These are phyloP conservation scores for Mesotaenium endlicherianum DNA, from an alignment of 139 green algal genomes.

Conservation along the genomic window DNA sequence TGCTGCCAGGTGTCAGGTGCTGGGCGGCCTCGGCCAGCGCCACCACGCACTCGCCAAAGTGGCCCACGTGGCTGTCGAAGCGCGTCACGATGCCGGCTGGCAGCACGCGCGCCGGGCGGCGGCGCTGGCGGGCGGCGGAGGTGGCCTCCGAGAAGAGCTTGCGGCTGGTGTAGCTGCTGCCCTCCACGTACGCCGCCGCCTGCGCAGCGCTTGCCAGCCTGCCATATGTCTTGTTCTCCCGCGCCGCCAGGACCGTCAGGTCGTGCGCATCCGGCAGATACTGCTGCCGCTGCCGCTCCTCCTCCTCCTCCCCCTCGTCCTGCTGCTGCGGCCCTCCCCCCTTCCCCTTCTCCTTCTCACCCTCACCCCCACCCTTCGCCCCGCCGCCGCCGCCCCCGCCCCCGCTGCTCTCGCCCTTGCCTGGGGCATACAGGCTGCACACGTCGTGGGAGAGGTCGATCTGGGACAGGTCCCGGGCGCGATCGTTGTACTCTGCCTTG, in stretches of 20 bases:
- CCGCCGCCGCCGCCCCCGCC: not conserved
- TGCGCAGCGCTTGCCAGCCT: not conserved
- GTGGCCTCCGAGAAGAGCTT: not conserved
- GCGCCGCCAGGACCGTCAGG: not conserved
- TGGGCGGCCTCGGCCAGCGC: conserved; percentile 4
- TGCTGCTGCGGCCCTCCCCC: not conserved
- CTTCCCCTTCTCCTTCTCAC: not conserved
- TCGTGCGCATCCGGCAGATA: not conserved
- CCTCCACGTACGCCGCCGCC: not conserved
- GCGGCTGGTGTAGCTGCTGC: not conserved
- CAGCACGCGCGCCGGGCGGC: not conserved
- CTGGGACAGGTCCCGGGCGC: conserved; percentile 26
- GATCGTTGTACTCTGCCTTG: too few species aligned
- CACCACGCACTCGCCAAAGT: conserved; percentile 3
- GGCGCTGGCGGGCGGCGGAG: not conserved
- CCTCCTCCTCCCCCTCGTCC: not conserved
- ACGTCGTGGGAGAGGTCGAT: conserved; percentile 29
- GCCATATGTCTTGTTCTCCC: not conserved
- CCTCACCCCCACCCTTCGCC: not conserved
- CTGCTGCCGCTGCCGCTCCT: not conserved
- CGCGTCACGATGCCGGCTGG: conserved; percentile 3
- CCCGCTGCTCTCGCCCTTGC: not conserved
- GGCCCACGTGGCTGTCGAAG: conserved; percentile 16
- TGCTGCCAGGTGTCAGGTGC: not conserved
- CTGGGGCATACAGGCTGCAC: not conserved